Conservation (phyloP, 345 rosid species). For the Gossypium raimondii region DNA sequence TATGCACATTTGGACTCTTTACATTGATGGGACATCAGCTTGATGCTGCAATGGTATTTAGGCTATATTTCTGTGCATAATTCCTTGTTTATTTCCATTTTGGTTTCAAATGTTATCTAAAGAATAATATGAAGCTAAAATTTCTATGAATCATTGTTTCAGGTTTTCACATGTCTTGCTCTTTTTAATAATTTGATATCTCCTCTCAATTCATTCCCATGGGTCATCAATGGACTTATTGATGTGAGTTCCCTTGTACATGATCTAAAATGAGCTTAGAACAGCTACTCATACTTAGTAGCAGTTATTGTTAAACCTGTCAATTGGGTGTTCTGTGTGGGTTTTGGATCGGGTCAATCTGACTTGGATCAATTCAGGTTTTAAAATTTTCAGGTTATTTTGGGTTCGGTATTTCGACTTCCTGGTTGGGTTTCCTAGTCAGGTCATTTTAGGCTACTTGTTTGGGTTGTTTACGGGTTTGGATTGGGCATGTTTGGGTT, state of each 20-base stretch:
- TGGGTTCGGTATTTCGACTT: too few species aligned
- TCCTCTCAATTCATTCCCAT: slow-evolving; percentile 91
- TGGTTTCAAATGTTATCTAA: slow-evolving; percentile 5
- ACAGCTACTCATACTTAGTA: slow-evolving; percentile 5
- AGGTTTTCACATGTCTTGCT: slow-evolving; percentile 97
- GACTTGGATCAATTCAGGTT: too few species aligned
- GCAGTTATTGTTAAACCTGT: background rate
- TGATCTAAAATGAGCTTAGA: slow-evolving; percentile 1
- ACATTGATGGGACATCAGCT: slow-evolving; percentile 89
- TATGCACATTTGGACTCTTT: slow-evolving; percentile 79
- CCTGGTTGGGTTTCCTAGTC: too few species aligned
- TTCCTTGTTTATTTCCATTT: slow-evolving; percentile 9
- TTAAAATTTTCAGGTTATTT: too few species aligned
- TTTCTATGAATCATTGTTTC: slow-evolving; percentile 23
- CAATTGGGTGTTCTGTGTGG: too few species aligned
- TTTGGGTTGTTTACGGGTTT: too few species aligned
- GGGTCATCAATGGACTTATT: slow-evolving; percentile 94
- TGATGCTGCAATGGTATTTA: slow-evolving; percentile 83
- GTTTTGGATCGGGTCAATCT: too few species aligned
- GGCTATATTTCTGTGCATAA: slow-evolving; percentile 5
- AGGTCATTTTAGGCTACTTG: too few species aligned
- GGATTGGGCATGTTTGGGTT: too few species aligned
- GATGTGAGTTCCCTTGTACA: slow-evolving; percentile 56
- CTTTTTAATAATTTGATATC: slow-evolving; percentile 80
- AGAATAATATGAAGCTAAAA: slow-evolving; percentile 12